A percentile compares a stretch with the other conserved stretches of the same genome.
Conservation (phyloP, 176 grass and related monocot species). For the Oryza glaberrima region DNA sequence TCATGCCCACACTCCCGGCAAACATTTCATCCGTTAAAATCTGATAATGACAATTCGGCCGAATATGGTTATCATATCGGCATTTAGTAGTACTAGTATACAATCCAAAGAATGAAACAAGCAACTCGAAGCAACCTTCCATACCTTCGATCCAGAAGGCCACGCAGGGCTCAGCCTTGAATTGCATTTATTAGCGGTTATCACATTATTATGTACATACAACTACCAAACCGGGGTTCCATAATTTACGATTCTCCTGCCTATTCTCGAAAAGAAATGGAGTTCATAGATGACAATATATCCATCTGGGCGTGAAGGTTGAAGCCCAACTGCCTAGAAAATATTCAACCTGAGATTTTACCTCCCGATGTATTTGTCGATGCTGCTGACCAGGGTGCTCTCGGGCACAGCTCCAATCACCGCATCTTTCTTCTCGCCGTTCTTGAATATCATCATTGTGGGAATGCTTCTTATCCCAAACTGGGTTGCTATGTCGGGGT, state of each 20-base stretch:
- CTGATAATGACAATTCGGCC: background rate
- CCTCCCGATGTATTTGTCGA: slow-evolving; percentile 51
- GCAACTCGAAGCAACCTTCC: background rate
- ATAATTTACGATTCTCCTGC: background rate
- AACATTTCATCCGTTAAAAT: background rate
- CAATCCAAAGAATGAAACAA: slow-evolving; percentile 26
- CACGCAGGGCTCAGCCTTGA: slow-evolving; percentile 1
- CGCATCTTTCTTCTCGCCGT: slow-evolving; percentile 70
- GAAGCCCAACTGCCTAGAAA: background rate
- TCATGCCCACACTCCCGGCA: background rate
- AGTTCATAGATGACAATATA: slow-evolving; percentile 27
- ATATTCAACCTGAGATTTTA: slow-evolving; percentile 27
- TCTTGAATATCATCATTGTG: slow-evolving; percentile 77
- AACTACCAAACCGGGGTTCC: background rate
- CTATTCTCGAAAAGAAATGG: background rate
- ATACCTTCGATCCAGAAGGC: slow-evolving; percentile 12
- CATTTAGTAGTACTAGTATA: background rate
- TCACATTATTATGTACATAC: slow-evolving; percentile 48
- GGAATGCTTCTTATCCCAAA: slow-evolving; percentile 77
- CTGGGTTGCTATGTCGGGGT: slow-evolving; percentile 61
- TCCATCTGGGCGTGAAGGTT: slow-evolving; percentile 10
- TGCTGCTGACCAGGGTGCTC: slow-evolving; percentile 51
- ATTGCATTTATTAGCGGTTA: slow-evolving; percentile 27
- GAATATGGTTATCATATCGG: slow-evolving; percentile 13
- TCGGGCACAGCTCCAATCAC: slow-evolving; percentile 80